Base-by-base conservation (phyloP, 345 rosid species). In the Chamaenerion angustifolium region DNA sequence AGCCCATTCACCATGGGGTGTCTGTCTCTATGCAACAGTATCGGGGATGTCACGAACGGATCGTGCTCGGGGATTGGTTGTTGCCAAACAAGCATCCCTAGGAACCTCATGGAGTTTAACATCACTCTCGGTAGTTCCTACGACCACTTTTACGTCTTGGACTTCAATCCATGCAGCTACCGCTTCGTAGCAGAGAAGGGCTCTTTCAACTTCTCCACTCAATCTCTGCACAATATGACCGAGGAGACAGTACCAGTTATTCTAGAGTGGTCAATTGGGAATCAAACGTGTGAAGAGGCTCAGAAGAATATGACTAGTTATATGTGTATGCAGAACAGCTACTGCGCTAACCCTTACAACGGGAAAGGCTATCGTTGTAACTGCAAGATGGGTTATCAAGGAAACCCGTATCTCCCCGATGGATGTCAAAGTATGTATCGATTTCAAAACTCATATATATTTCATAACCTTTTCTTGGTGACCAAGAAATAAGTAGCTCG, bases 41-140 rank as follows among this genome's bases (percentile, higher is more conserved):
- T 4, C 11, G 3, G 3, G 7, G 43, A 51, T 13, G 59, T 59
- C 9, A 27, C 40, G n/a, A 42, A 56, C 2, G 52, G 47, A 8
- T 50, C 67, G 3, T 73, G 75, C 54, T 49, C 60, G 0, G 79
- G 79, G 0, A 51, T 61, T 0, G 79, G 79, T 0, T 74, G 75
- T 44, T 67, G 73, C 52, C 64, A 70, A 44, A 59, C 56, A 4
- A 54, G 53, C 45, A 51, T 70, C 12, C 64, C 75, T 0, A 54
- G 2, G 2, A 43, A 54, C 25, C 16, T 56, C 2, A 2, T 14
- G 3, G 0, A 2, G 1, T 37, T 54, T 4, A 0, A 2, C 0
- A 13, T 64, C 5, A 0, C 0, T 0, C 10, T 56, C 3, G 0
- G 8, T 0, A 45, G 63, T 35, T 55, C 2, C 23, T 0, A 0